Percentiles rank a stretch among this genome's conserved stretches.
phyloP scores from a whole-genome alignment of 495 filamentous ascomycete genomes.

The Podospora tetraspora region DNA sequence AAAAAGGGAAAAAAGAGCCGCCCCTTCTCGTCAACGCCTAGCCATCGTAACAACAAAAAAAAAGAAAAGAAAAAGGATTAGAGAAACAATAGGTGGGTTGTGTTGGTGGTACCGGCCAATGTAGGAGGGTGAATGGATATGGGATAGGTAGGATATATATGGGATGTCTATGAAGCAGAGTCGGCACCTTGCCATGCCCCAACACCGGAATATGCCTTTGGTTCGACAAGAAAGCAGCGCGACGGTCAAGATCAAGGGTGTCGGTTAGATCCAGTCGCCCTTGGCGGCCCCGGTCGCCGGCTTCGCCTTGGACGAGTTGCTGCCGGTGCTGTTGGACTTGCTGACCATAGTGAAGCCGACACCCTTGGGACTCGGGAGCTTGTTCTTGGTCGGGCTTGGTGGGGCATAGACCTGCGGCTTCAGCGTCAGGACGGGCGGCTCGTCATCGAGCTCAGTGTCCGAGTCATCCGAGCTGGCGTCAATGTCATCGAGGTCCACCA shows the following conservation, averaged over 20 bases:
- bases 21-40: slow-evolving; percentile 14
- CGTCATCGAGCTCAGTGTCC: background rate
- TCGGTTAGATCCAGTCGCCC: slow-evolving; percentile 26
- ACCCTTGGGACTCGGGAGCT: slow-evolving; percentile 40
- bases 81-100: background rate
- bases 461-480: background rate
- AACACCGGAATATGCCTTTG: slow-evolving; percentile 29
- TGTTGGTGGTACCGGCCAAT: slow-evolving; percentile 7
- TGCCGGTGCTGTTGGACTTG: slow-evolving; percentile 10
- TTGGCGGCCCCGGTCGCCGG: slow-evolving; percentile 8
- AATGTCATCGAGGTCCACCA: background rate
- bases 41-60: background rate
- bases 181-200: slow-evolving; percentile 4
- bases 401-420: slow-evolving; percentile 41
- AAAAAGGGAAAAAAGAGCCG: background rate
- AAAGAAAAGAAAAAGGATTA: slow-evolving; percentile 4
- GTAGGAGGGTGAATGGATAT: background rate
- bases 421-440: slow-evolving; percentile 24
- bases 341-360: slow-evolving; percentile 35
- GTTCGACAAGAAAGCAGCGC: slow-evolving; percentile 3
- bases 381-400: slow-evolving; percentile 37
- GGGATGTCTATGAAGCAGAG: slow-evolving; percentile 3
- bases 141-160: background rate
- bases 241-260: background rate
- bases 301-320: slow-evolving; percentile 16